Percentiles rank a stretch among this genome's conserved stretches.
Conservation (phyloP, 371 early-diverging fungal genomes). For the Mortierella sp. region DNA sequence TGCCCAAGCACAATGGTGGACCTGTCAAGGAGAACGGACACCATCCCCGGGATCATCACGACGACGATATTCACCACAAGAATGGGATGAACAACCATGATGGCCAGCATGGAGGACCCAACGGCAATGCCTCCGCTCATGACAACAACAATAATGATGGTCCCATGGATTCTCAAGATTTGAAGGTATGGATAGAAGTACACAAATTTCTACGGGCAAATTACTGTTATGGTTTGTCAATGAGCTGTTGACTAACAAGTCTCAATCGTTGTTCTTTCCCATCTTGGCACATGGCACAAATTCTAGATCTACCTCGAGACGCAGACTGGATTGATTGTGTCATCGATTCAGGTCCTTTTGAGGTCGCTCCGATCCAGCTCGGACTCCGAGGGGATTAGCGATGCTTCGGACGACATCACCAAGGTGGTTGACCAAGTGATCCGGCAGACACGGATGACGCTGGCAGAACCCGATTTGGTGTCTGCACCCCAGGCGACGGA, state of each 20-base stretch:
- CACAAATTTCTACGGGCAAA: not conserved
- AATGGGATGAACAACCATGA: conserved; percentile 9
- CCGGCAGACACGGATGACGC: conserved; percentile 60
- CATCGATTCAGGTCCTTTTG: conserved; percentile 87
- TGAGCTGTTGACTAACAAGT: too few species aligned
- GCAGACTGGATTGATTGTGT: conserved; percentile 90
- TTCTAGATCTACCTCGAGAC: conserved; percentile 81
- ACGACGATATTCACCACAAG: conserved; percentile 8
- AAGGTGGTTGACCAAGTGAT: conserved; percentile 73
- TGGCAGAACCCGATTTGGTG: conserved; percentile 40
- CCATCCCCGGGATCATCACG: not conserved
- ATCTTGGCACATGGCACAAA: not conserved
- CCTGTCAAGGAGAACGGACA: conserved; percentile 1
- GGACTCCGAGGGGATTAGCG: conserved; percentile 69
- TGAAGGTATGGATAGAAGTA: conserved; percentile 39
- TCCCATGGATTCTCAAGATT: conserved; percentile 44
- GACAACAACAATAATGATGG: conserved; percentile 14
- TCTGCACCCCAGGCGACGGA: conserved; percentile 58
- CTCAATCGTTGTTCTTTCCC: not conserved
- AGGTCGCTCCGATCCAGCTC: conserved; percentile 75
- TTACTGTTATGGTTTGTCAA: not conserved
- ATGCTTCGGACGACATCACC: conserved; percentile 78
- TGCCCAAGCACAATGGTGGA: conserved; percentile 64
- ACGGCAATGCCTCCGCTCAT: not conserved
- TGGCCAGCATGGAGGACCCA: conserved; percentile 6